A percentile compares a stretch with the other conserved stretches of the same genome.
Evolutionary conservation across 257 asterid species (phyloP).

Genomic region (Schizonepeta tenuifolia): DNA sequence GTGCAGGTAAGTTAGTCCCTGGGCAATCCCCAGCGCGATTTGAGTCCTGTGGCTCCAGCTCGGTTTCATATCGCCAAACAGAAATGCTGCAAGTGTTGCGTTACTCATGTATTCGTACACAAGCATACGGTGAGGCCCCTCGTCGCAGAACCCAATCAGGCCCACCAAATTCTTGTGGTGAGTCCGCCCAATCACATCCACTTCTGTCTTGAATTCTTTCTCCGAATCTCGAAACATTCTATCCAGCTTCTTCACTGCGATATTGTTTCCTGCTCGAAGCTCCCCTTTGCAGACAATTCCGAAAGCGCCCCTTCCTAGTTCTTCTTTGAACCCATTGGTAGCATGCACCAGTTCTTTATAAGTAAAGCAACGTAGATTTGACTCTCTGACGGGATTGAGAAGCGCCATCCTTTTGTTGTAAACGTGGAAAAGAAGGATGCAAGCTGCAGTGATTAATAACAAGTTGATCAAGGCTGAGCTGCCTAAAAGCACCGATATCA

Average conservation of each 20-base stretch:
- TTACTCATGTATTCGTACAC: constrained; percentile 56
- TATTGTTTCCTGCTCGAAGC: background rate
- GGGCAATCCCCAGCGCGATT: constrained; percentile 51
- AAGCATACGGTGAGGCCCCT: constrained; percentile 48
- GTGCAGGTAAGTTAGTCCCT: constrained; percentile 54
- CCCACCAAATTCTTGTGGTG: constrained; percentile 70
- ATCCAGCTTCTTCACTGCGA: constrained; percentile 64
- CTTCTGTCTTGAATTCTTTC: constrained; percentile 66
- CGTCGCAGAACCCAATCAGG: constrained; percentile 57
- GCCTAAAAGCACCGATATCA: constrained; percentile 50
- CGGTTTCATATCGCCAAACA: constrained; percentile 44
- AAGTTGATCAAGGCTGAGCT: constrained; percentile 55
- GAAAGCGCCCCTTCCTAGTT: constrained; percentile 65
- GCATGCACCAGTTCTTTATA: constrained; percentile 50
- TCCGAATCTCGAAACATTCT: constrained; percentile 51
- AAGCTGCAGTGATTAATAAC: constrained; percentile 34
- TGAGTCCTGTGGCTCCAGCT: constrained; percentile 58
- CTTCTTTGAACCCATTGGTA: constrained; percentile 48
- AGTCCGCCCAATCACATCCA: constrained; percentile 54
- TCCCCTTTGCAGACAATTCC: constrained; percentile 66
- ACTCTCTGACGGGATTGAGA: background rate
- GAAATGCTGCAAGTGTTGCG: constrained; percentile 48
- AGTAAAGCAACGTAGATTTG: constrained; percentile 42
- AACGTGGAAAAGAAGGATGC: constrained; percentile 31
- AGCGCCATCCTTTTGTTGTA: constrained; percentile 22